Evolutionary conservation across 2,329 filamentous ascomycete species (phyloP).

Genomic region (Davidsoniella eucalypti): DNA sequence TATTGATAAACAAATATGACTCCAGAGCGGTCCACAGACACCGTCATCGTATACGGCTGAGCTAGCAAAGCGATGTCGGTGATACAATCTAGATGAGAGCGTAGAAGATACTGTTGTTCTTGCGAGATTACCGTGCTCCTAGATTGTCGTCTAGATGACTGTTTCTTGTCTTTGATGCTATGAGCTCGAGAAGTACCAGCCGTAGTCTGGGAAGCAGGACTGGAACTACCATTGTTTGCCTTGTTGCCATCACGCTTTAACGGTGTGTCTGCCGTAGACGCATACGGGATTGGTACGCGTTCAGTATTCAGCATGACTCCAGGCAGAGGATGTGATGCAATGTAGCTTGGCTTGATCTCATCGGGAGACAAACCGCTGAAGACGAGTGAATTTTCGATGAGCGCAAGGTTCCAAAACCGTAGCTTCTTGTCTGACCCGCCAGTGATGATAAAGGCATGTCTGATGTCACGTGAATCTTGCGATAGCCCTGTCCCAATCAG

Average conservation of each 20-base stretch:
- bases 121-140: slow-evolving; percentile 72
- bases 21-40: slow-evolving; percentile 78
- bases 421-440: slow-evolving; percentile 82
- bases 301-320: slow-evolving; percentile 52
- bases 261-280: slow-evolving; percentile 18
- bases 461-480: slow-evolving; percentile 53
- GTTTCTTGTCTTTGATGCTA: too few relatives aligned
- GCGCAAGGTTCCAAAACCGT: slow-evolving; percentile 80
- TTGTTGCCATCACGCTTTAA: slow-evolving; percentile 10
- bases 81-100: slow-evolving; percentile 74
- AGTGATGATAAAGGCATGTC: slow-evolving; percentile 70
- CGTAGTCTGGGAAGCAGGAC: too few relatives aligned
- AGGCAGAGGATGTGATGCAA: slow-evolving; percentile 43
- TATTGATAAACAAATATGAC: slow-evolving; percentile 68
- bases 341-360: slow-evolving; percentile 58
- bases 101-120: slow-evolving; percentile 74
- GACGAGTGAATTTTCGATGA: slow-evolving; percentile 60
- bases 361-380: slow-evolving; percentile 62
- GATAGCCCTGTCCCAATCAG: slow-evolving; percentile 55
- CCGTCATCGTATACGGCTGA: slow-evolving; percentile 78
- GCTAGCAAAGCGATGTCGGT: slow-evolving; percentile 80
- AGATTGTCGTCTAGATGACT: slow-evolving; percentile 20
- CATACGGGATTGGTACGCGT: slow-evolving; percentile 28
- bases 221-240: too few relatives aligned
- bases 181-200: too few relatives aligned